These are phyloP conservation scores for Coniferiporia sulphurascens DNA, from an alignment of 1,284 basidiomycete genomes.

Conservation along the genomic window DNA sequence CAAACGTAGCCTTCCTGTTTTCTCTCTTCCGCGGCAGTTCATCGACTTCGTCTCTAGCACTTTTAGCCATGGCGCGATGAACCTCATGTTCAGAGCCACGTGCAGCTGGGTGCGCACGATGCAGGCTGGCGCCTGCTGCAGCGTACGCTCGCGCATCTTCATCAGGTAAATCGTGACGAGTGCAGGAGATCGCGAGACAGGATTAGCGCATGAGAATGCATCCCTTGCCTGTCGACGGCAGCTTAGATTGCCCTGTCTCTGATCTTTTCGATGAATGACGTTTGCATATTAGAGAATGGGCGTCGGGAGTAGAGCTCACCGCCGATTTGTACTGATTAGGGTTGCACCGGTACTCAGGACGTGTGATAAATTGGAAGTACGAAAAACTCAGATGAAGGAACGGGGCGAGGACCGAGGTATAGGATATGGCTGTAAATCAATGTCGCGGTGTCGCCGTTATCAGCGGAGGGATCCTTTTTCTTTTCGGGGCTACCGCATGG, in stretches of 20 bases:
- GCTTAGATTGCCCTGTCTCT: not conserved
- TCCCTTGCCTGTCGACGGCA: conserved; percentile 23
- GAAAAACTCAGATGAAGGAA: not conserved
- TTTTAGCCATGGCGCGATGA: conserved; percentile 34
- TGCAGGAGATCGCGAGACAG: conserved; percentile 44
- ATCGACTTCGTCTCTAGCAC: conserved; percentile 27
- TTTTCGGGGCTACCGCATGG: not conserved
- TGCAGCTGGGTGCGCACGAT: conserved; percentile 29
- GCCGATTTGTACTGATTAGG: no score
- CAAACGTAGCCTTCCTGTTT: conserved; percentile 27
- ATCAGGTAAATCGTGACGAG: conserved; percentile 51
- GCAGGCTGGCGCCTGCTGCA: conserved; percentile 31
- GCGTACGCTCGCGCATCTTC: conserved; percentile 30
- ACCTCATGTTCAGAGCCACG: conserved; percentile 35
- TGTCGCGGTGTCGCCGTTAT: not conserved
- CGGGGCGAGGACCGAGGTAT: not conserved
- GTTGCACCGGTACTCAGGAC: not conserved
- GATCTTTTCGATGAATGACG: no score
- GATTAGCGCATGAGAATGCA: conserved; percentile 50
- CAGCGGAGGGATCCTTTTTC: not conserved
- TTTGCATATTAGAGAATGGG: no score
- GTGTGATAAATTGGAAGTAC: not conserved
- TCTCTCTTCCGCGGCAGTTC: no score
- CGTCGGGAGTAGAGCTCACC: no score
- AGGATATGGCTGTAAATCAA: not conserved